phyloP scores from a whole-genome alignment of 2,329 filamentous ascomycete genomes.

The Curvularia verruculosa region DNA sequence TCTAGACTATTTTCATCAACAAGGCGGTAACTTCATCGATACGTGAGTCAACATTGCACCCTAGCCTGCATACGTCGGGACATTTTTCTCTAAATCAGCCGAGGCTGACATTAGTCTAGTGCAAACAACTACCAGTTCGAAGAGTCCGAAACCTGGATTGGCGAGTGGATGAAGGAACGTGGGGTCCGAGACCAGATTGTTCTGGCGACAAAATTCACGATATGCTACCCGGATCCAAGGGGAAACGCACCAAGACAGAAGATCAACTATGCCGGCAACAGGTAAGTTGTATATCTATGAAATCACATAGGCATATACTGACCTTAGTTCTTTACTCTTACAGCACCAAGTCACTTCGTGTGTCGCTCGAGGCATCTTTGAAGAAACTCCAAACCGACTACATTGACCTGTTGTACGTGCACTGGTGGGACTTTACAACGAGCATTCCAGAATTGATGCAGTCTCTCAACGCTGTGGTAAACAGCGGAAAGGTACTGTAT shows the following conservation, averaged over 20 bases:
- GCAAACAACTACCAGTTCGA: constrained; percentile 57
- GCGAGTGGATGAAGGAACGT: constrained; percentile 58
- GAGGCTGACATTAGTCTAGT: constrained; percentile 25
- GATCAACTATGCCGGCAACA: constrained; percentile 54
- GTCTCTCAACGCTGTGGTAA: constrained; percentile 44
- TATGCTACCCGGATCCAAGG: constrained; percentile 32
- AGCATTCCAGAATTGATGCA: constrained; percentile 49
- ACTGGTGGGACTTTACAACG: constrained; percentile 52
- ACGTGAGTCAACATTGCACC: constrained; percentile 40
- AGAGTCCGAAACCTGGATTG: constrained; percentile 57
- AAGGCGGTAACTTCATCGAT: constrained; percentile 61
- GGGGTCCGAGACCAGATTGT: constrained; percentile 58
- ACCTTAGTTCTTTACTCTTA: background rate
- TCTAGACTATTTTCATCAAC: constrained; percentile 55
- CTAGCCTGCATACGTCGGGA: background rate
- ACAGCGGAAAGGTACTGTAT: constrained; percentile 49
- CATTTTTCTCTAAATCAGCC: background rate
- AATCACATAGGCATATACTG: background rate
- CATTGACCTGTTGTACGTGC: constrained; percentile 50
- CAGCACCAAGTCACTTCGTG: constrained; percentile 45
- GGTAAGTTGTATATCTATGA: background rate
- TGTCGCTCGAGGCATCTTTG: constrained; percentile 49
- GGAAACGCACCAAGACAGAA: constrained; percentile 33
- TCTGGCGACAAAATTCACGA: constrained; percentile 62
- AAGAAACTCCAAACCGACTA: constrained; percentile 52